A percentile compares a stretch with the other conserved stretches of the same genome.
Evolutionary conservation across 2,329 filamentous ascomycete species (phyloP).

Genomic region (Aspergillus vadensis): DNA sequence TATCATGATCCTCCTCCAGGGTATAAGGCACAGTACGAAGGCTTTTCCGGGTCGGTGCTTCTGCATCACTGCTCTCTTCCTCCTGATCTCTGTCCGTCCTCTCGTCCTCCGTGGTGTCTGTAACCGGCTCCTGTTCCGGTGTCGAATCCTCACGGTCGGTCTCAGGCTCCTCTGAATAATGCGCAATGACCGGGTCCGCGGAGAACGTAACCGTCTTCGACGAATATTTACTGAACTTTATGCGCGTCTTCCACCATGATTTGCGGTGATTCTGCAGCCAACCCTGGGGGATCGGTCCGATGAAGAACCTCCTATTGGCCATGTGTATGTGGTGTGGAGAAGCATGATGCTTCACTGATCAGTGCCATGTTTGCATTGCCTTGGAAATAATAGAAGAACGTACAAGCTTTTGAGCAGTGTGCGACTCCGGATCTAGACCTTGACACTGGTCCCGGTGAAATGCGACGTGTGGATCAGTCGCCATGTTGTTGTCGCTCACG

Average conservation of each 20-base stretch:
- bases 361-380: not conserved
- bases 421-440: slow-evolving; percentile 37
- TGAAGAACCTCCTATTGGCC: slow-evolving; percentile 64
- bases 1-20: slow-evolving; percentile 19
- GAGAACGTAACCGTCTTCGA: slow-evolving; percentile 55
- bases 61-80: slow-evolving; percentile 13
- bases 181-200: slow-evolving; percentile 48
- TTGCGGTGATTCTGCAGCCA: slow-evolving; percentile 66
- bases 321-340: slow-evolving; percentile 63
- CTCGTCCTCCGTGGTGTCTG: slow-evolving; percentile 23
- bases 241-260: slow-evolving; percentile 59
- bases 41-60: not conserved
- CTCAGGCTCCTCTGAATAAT: slow-evolving; percentile 35
- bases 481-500: slow-evolving; percentile 22
- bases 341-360: slow-evolving; percentile 55
- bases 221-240: slow-evolving; percentile 49
- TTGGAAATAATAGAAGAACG: slow-evolving; percentile 10
- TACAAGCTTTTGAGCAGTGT: slow-evolving; percentile 53
- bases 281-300: slow-evolving; percentile 65
- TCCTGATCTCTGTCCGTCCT: slow-evolving; percentile 18
- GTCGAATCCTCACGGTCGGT: not conserved
- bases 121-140: slow-evolving; percentile 18
- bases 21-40: slow-evolving; percentile 31
- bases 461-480: slow-evolving; percentile 19
- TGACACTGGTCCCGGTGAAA: slow-evolving; percentile 31